Conservation (phyloP, 2,329 filamentous ascomycete species). For the Diaporthe citri region DNA sequence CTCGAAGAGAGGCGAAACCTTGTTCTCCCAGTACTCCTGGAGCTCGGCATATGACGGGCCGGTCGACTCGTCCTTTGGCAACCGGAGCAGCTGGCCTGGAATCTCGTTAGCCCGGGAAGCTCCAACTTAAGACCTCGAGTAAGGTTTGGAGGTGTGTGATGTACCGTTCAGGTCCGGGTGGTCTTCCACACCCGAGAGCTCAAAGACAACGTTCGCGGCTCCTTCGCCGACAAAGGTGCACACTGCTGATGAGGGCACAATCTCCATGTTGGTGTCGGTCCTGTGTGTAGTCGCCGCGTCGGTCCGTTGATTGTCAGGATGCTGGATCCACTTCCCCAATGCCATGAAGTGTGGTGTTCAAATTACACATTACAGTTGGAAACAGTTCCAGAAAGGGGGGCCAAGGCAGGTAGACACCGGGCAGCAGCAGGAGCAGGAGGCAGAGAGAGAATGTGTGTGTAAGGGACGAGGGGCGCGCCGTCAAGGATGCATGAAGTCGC, state of each 20-base stretch:
- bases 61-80: constrained; percentile 69
- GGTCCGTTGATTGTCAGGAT: constrained; percentile 16
- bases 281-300: not conserved
- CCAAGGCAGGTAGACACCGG: not conserved
- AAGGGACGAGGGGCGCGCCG: not conserved
- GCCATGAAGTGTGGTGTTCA: constrained; percentile 13
- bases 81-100: constrained; percentile 67
- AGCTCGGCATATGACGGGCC: constrained; percentile 57
- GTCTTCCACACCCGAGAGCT: constrained; percentile 53
- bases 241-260: constrained; percentile 21
- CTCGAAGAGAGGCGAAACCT: constrained; percentile 68
- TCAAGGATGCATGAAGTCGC: constrained; percentile 31
- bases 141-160: not conserved
- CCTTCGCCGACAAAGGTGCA: constrained; percentile 71
- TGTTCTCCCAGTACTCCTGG: constrained; percentile 62
- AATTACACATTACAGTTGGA: constrained; percentile 32
- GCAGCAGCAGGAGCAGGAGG: not conserved
- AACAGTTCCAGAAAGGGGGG: not conserved
- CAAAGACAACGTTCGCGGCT: constrained; percentile 82
- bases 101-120: constrained; percentile 40
- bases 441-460: not conserved
- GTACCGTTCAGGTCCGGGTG: constrained; percentile 37
- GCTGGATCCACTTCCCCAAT: constrained; percentile 10
- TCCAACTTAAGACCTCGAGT: not conserved
- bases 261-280: constrained; percentile 27